These are phyloP conservation scores for Phytophthora tentaculata DNA, from an alignment of 352 stramenopile genomes.

Conservation along the genomic window DNA sequence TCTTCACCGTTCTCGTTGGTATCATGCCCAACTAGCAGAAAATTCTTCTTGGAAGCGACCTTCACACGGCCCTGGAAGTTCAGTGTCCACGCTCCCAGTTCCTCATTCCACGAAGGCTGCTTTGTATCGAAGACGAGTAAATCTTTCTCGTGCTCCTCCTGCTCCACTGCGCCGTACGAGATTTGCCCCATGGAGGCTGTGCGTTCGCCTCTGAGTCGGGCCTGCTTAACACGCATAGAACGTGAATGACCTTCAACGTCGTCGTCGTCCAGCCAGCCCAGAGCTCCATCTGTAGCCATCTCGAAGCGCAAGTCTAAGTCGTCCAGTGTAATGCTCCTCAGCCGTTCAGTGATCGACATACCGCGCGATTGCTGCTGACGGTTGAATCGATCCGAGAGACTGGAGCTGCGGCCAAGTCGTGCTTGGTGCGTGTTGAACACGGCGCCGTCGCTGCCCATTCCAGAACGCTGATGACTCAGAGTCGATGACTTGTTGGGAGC, in stretches of 20 bases:
- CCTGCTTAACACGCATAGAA: slow-evolving; percentile 51
- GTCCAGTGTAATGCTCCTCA: slow-evolving; percentile 64
- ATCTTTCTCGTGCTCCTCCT: slow-evolving; percentile 79
- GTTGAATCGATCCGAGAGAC: slow-evolving; percentile 69
- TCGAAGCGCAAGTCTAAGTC: slow-evolving; percentile 58
- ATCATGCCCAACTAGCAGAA: slow-evolving; percentile 71
- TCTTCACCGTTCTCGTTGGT: slow-evolving; percentile 63
- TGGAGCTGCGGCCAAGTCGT: slow-evolving; percentile 57
- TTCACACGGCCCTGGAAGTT: slow-evolving; percentile 92
- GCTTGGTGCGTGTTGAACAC: slow-evolving; percentile 55
- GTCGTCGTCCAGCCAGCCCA: slow-evolving; percentile 60
- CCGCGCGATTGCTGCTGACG: slow-evolving; percentile 52
- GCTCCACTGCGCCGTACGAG: slow-evolving; percentile 71
- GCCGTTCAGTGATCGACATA: slow-evolving; percentile 59
- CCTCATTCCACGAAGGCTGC: slow-evolving; percentile 86
- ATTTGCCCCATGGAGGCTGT: slow-evolving; percentile 37
- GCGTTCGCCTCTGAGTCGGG: slow-evolving; percentile 27
- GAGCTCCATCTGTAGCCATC: slow-evolving; percentile 30
- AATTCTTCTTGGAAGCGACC: slow-evolving; percentile 93
- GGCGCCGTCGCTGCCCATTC: slow-evolving; percentile 50
- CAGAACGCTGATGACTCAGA: slow-evolving; percentile 30
- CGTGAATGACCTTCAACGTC: slow-evolving; percentile 44
- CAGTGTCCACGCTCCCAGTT: slow-evolving; percentile 85
- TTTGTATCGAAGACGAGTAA: slow-evolving; percentile 85
- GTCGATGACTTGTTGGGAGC: slow-evolving; percentile 13